Percentiles rank a stretch among this genome's conserved stretches.
phyloP scores from a whole-genome alignment of 2,329 filamentous ascomycete genomes.

The Curvularia hawaiiensis region DNA sequence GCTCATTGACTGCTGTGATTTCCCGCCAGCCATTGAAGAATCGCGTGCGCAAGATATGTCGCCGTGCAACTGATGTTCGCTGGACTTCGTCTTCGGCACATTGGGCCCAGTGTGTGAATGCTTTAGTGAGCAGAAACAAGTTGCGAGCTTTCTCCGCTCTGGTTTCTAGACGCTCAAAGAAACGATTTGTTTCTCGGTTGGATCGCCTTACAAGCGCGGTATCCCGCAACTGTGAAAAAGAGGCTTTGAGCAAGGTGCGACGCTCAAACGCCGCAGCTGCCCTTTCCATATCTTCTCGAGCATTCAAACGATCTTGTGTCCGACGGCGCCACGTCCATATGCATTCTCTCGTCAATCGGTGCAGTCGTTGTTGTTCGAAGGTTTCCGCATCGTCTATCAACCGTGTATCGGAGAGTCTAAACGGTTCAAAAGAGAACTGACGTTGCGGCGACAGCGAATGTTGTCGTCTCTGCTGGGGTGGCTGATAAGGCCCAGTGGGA shows the following conservation, averaged over 20 bases:
- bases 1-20: constrained; percentile 65
- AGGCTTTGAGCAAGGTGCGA: constrained; percentile 57
- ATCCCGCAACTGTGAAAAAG: constrained; percentile 51
- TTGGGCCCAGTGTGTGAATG: constrained; percentile 72
- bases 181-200: constrained; percentile 55
- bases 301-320: constrained; percentile 28
- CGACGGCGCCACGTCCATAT: constrained; percentile 56
- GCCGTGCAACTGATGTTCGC: constrained; percentile 69
- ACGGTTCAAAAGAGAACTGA: constrained; percentile 46
- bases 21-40: constrained; percentile 73
- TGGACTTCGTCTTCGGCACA: constrained; percentile 68
- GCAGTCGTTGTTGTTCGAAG: constrained; percentile 40
- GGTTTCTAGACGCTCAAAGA: constrained; percentile 61
- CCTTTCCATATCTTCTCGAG: constrained; percentile 31
- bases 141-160: constrained; percentile 68
- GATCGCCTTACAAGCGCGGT: constrained; percentile 46
- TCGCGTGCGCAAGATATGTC: constrained; percentile 71
- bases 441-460: constrained; percentile 15
- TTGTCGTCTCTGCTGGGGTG: constrained; percentile 15
- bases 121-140: constrained; percentile 67
- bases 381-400: constrained; percentile 57
- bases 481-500: constrained; percentile 23
- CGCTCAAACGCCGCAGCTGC: constrained; percentile 56
- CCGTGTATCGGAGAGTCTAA: constrained; percentile 57
- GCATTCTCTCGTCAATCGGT: constrained; percentile 33